These are phyloP conservation scores for Populus hybrid DNA, from an alignment of 441 rosid genomes.

Conservation along the genomic window DNA sequence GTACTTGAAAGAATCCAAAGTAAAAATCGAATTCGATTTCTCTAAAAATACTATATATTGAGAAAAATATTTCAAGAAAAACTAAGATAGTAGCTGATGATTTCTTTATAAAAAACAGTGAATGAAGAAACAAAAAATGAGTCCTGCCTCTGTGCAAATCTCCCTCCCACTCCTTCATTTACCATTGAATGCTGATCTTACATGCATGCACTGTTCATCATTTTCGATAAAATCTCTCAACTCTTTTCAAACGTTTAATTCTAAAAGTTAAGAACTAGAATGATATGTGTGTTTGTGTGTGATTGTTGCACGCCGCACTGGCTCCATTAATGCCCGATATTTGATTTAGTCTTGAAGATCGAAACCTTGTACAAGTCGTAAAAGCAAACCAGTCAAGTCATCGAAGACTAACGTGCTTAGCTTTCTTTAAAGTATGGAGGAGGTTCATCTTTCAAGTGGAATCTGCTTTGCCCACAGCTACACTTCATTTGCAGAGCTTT, in stretches of 20 bases:
- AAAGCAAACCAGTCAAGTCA: not conserved
- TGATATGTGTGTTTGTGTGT: too few species aligned
- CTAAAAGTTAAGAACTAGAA: too few species aligned
- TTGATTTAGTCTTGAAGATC: not conserved
- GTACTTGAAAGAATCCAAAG: too few species aligned
- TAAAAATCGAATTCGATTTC: too few species aligned
- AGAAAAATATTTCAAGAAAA: not conserved
- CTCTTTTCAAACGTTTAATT: too few species aligned
- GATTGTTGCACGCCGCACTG: not conserved
- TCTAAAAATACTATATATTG: not conserved
- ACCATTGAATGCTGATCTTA: not conserved
- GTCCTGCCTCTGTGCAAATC: not conserved
- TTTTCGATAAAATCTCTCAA: not conserved
- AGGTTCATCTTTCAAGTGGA: not conserved
- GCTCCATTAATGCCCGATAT: not conserved
- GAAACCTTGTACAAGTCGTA: not conserved
- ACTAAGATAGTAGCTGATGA: not conserved
- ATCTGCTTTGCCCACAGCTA: not conserved
- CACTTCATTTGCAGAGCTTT: not conserved
- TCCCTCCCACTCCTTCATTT: not conserved
- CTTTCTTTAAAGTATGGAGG: not conserved
- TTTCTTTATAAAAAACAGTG: too few species aligned
- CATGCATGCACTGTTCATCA: not conserved
- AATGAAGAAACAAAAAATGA: not conserved
- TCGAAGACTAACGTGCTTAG: not conserved